Evolutionary conservation across 148 eudicot species (phyloP), one percentile per base, ranked within the genome.

Genomic region (Chenopodium quinoa): DNA sequence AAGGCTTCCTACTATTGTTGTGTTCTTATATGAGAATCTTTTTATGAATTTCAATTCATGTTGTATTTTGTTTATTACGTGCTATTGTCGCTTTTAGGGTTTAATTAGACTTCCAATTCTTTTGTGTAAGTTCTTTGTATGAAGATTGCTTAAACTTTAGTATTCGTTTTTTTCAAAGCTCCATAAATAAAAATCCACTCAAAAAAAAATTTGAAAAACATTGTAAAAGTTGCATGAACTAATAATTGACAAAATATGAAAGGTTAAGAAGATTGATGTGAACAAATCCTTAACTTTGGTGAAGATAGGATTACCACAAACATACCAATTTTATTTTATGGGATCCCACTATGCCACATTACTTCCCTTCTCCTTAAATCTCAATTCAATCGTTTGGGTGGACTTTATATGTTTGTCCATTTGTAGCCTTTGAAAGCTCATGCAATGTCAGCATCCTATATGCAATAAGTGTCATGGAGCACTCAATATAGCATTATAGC

Each of bases 381-480:
- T 2, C 2, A 25, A 65, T 54, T 31, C 71, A 29, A 11, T 68
- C 9, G 19, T 68, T 27, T 68, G 19, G 16, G 71, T 11, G 17
- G 14, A 40, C 44, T 40, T 25, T 31, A 68, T 4, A 7, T 65
- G 71, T 29, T 2, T 68, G 71, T 25, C 40, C 40, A 68, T 68
- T 11, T 68, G 5, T 68, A 14, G 71, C 71, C 71, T 66, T 13
- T 66, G 29, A 66, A 66, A n/a, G 34, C 22, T 8, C 11, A 48
- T 48, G 52, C 3, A 48, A 48, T 70, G 47, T 70, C 73, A 32
- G 34, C 48, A 70, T 32, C 23, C 73, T 70, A 70, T 70, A 47
- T 70, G 47, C 40, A 68, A 40, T 31, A 68, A 68, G 44, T 68
- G 40, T 68, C 71, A 68, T 68, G 9, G 71, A 70, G 73, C 47